Evolutionary conservation across 768 basidiomycete genomes (phyloP), one percentile per base, ranked within the genome.

Genomic region (Coprinellus aureogranulatus): DNA sequence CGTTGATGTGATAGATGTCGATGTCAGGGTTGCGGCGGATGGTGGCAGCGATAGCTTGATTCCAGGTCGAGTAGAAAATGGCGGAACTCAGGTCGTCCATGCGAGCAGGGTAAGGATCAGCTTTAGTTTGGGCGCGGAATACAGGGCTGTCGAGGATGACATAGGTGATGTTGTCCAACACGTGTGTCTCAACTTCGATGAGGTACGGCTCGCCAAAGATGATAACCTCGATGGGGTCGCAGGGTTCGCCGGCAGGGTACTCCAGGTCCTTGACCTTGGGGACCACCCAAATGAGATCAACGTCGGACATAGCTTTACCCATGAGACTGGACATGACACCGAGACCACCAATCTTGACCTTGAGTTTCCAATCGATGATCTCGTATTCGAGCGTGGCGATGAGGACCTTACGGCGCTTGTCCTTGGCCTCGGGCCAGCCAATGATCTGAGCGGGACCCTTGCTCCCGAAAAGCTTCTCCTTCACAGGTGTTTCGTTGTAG

Each of bases 1-100:
- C 91, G 70, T 96, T 96, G 76, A 96, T 75, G 74, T 96, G 94
- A 72, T 96, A 96, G 61, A 97, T 88, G 68, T 97, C 94, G 64
- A 96, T 87, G 62, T 86, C 86, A 1, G 94, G 92, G 74, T 78
- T 79, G 54, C 93, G 85, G 61, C 92, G 88, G 61, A 97, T 89
- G 30, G 93, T 91, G 45, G 92, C 88, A 18, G 94, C 93, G 61
- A 97, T 94, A 44, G 94, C 92, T 73, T 97, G 94, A 67, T 97
- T 97, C 94, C 94, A 97, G 18, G 94, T 94, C 49, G 94, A 96
- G 71, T 97, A 97, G 80, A 96, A 97, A 67, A 96, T 96, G 41
- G 94, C 94, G 10, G 94, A 96, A 63, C 89, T 90, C 61, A 97
- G 80, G 70, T 97, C 94, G 68, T 97, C 94, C 94, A 97, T 97